These are phyloP conservation scores for Candida ficus DNA, from an alignment of 805 yeast species.

Conservation along the genomic window DNA sequence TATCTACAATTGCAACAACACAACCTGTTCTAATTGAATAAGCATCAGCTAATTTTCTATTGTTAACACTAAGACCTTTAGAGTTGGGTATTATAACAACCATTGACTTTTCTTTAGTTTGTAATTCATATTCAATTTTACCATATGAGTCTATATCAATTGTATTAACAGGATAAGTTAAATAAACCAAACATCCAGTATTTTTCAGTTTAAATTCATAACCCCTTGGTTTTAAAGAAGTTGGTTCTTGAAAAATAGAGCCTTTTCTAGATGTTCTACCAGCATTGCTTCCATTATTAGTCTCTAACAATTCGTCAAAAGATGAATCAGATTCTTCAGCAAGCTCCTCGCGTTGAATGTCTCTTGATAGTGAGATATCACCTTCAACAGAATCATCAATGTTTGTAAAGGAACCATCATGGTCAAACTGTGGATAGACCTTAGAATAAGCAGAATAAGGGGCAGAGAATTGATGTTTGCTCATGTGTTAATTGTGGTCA, in stretches of 20 bases:
- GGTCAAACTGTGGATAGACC: constrained; percentile 15
- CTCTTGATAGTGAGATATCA: constrained; percentile 18
- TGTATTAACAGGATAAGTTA: constrained; percentile 20
- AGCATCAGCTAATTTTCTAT: constrained; percentile 24
- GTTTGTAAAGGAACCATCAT: constrained; percentile 8
- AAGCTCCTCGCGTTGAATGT: constrained; percentile 3
- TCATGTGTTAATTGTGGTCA: neutral
- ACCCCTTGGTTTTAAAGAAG: constrained; percentile 18
- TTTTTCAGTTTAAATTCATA: constrained; percentile 18
- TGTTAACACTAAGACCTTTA: constrained; percentile 19
- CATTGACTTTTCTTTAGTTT: constrained; percentile 23
- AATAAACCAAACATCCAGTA: constrained; percentile 15
- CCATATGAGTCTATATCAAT: constrained; percentile 22
- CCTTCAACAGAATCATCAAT: constrained; percentile 22
- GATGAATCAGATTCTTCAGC: constrained; percentile 10
- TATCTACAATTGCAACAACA: constrained; percentile 22
- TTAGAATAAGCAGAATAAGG: constrained; percentile 23
- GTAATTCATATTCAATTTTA: constrained; percentile 20
- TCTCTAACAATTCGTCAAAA: constrained; percentile 17
- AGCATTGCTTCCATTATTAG: neutral
- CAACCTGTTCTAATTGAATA: constrained; percentile 25
- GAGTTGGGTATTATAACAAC: constrained; percentile 24
- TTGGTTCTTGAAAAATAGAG: constrained; percentile 14
- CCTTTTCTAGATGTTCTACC: constrained; percentile 9
- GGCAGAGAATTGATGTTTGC: constrained; percentile 4